phyloP scores from a whole-genome alignment of 2,329 filamentous ascomycete genomes.

The Bipolaris zeicola region DNA sequence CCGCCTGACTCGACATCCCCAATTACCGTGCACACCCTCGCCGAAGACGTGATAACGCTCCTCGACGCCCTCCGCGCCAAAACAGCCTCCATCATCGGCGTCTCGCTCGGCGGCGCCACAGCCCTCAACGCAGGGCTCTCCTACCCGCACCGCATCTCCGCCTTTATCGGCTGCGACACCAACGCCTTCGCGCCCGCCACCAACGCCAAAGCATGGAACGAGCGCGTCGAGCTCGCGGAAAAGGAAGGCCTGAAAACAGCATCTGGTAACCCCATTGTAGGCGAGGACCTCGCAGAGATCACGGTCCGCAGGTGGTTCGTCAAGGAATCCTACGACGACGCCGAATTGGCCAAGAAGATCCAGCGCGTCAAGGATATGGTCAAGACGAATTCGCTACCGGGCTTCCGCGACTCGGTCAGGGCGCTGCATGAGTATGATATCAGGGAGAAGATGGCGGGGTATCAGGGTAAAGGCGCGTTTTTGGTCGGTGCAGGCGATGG shows the following conservation, averaged over 20 bases:
- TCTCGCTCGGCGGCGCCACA: constrained; percentile 82
- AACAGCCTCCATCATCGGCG: constrained; percentile 71
- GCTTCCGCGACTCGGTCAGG: constrained; percentile 70
- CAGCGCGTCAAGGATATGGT: constrained; percentile 71
- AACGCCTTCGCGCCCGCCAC: constrained; percentile 72
- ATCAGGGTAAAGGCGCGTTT: constrained; percentile 66
- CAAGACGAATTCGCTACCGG: constrained; percentile 68
- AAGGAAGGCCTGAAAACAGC: constrained; percentile 50
- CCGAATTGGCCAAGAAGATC: constrained; percentile 57
- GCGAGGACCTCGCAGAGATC: constrained; percentile 65
- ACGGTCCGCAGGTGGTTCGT: constrained; percentile 81
- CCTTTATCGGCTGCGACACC: constrained; percentile 78
- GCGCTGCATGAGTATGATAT: constrained; percentile 76
- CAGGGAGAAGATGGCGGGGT: constrained; percentile 59
- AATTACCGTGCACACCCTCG: constrained; percentile 66
- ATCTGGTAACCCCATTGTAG: constrained; percentile 62
- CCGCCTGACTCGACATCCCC: constrained; percentile 51
- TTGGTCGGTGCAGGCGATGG: constrained; percentile 76
- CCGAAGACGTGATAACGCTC: constrained; percentile 69
- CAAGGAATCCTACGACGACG: constrained; percentile 60
- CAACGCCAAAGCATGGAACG: constrained; percentile 80
- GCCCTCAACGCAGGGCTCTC: constrained; percentile 73
- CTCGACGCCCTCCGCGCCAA: constrained; percentile 72
- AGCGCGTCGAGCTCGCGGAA: constrained; percentile 72
- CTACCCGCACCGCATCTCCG: constrained; percentile 63